Base-by-base conservation (phyloP, 345 rosid genomes). In the Arabidopsis thaliana region DNA sequence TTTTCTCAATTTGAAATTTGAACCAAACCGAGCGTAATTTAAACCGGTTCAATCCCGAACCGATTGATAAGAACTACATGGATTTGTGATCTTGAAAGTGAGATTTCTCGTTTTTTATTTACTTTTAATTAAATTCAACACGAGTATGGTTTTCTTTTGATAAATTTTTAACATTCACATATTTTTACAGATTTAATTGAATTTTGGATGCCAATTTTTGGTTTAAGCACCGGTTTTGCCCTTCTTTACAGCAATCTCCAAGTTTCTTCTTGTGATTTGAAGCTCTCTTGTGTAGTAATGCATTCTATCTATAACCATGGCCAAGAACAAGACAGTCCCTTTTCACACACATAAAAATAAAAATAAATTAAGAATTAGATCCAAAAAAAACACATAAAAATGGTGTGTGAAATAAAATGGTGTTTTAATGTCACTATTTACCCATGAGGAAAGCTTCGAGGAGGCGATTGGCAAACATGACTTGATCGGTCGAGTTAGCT, bases 271-370 rank as follows among this genome's bases (percentile, higher is more conserved):
- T 13, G 78, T 60, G 32, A 45, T 78, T 52, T 78, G 81, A 60
- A 78, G 81, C 73, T 78, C 81, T 67, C 78, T 78, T 36, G 81
- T 59, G 74, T 72, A 78, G 41, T 78, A 78, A 78, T 78, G 81
- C 73, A 78, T 72, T 22, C 81, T 78, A 30, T 78, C 81, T 44
- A 67, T 78, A 28, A 78, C 78, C 81, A 78, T 60, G 45, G 74
- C 81, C 69, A 72, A 32, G 69, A 72, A 78, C 70, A 78, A 52
- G 32, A 72, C 63, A 5, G 74, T 66, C 46, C 74, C 81, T 72
- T 58, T 60, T 4, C 30, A 20, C 28, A 50, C 7, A 34, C 37
- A 59, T 3, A 65, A 50, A 8, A 58, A 4, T 5, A 64, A 3
- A 64, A 76, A 11, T 0, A 12, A 40, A 59, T 44, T 1, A 58